These are phyloP conservation scores for Gastrolobium bilobum DNA, from an alignment of 306 rosid species.

Conservation along the genomic window DNA sequence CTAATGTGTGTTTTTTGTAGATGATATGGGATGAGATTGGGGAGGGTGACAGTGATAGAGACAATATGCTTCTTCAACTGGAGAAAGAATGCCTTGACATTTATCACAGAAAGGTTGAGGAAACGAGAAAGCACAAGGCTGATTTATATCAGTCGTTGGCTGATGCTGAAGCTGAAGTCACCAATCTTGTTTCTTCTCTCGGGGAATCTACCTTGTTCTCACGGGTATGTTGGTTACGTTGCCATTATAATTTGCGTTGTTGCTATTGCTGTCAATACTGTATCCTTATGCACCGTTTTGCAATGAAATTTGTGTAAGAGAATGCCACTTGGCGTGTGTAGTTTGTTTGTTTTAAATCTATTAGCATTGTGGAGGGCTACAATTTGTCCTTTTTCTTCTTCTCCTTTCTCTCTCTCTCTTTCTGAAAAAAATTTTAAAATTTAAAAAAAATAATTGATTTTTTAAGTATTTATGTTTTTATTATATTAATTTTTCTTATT, in stretches of 20 bases:
- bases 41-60: constrained; percentile 79
- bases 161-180: constrained; percentile 72
- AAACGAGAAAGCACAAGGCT: constrained; percentile 79
- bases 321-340: too few species aligned
- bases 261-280: background rate
- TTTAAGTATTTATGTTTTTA: too few species aligned
- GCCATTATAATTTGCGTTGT: background rate
- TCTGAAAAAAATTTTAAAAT: too few species aligned
- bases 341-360: too few species aligned
- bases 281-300: background rate
- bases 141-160: constrained; percentile 68
- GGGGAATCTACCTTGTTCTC: constrained; percentile 70
- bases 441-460: too few species aligned
- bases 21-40: constrained; percentile 96
- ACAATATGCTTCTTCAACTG: constrained; percentile 85
- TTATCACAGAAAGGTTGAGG: constrained; percentile 80
- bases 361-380: background rate
- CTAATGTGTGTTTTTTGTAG: constrained; percentile 39
- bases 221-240: constrained; percentile 50
- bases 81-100: constrained; percentile 94
- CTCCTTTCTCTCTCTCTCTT: too few species aligned
- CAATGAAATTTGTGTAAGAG: constrained; percentile 17
- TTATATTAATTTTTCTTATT: too few species aligned
- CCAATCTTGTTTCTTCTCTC: constrained; percentile 61
- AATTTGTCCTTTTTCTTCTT: too few species aligned